phyloP scores from a whole-genome alignment of 2,329 filamentous ascomycete species.

The Coniella vitis region DNA sequence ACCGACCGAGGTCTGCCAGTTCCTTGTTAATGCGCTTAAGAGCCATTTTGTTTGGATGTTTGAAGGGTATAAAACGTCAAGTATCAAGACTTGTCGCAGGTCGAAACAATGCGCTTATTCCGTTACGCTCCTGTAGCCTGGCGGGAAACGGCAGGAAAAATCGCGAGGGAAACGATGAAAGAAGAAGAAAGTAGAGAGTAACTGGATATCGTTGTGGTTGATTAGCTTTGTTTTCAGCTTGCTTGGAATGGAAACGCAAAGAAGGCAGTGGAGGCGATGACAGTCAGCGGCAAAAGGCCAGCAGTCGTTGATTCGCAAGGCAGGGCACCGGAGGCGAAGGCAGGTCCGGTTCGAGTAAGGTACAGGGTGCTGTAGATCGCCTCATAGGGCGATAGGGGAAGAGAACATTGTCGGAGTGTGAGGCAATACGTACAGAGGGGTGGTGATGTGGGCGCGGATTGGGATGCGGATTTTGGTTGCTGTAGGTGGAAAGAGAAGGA shows the following conservation, averaged over 20 bases:
- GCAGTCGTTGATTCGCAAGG: background rate
- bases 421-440: conserved; percentile 3
- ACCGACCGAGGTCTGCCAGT: conserved; percentile 84
- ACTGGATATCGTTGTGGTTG: background rate
- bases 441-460: background rate
- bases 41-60: conserved; percentile 54
- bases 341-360: background rate
- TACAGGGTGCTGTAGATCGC: conserved; percentile 1
- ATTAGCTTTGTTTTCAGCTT: background rate
- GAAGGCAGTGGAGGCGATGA: background rate
- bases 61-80: conserved; percentile 18
- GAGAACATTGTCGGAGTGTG: background rate
- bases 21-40: conserved; percentile 95
- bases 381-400: background rate
- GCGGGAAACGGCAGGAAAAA: background rate
- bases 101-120: conserved; percentile 8
- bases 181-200: background rate
- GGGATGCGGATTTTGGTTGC: background rate
- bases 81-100: conserved; percentile 7
- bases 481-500: background rate
- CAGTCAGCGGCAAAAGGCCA: background rate
- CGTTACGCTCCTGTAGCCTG: background rate
- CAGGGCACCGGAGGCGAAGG: background rate
- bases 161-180: conserved; percentile 1
- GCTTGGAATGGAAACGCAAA: background rate